Percentiles rank a stretch among this genome's conserved stretches.
Evolutionary conservation across 2,329 filamentous ascomycete species (phyloP).

Genomic region (Aspergillus fischeri): DNA sequence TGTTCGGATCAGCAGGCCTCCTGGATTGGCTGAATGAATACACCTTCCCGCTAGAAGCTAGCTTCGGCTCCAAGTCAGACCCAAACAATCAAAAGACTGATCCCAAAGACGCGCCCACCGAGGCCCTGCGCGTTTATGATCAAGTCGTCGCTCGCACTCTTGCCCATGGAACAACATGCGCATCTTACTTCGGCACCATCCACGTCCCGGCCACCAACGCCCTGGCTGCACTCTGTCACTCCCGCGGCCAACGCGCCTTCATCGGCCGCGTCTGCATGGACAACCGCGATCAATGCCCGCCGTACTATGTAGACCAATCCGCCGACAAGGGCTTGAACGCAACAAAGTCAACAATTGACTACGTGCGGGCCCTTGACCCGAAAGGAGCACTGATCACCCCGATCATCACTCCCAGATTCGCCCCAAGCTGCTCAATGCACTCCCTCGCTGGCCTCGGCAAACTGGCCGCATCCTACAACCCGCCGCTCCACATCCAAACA

Average conservation of each 20-base stretch:
- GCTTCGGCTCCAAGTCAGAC: constrained; percentile 47
- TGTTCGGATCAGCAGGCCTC: constrained; percentile 90
- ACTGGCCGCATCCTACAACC: constrained; percentile 57
- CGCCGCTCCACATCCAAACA: constrained; percentile 69
- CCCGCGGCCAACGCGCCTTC: constrained; percentile 78
- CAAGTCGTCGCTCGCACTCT: constrained; percentile 76
- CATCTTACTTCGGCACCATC: constrained; percentile 90
- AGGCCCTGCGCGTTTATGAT: constrained; percentile 59
- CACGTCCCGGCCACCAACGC: constrained; percentile 87
- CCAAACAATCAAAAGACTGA: no score
- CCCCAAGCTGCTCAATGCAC: constrained; percentile 49
- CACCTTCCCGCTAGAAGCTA: constrained; percentile 88
- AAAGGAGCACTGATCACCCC: constrained; percentile 59
- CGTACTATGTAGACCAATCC: constrained; percentile 75
- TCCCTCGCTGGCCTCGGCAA: constrained; percentile 60
- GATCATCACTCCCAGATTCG: constrained; percentile 70
- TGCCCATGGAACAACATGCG: constrained; percentile 85
- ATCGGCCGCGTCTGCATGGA: constrained; percentile 98
- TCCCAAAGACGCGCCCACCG: constrained; percentile 1
- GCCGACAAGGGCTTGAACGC: constrained; percentile 53
- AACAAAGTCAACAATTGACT: constrained; percentile 58
- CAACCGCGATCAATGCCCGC: constrained; percentile 58
- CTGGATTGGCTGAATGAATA: constrained; percentile 92
- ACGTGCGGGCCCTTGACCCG: constrained; percentile 55
- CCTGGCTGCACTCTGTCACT: constrained; percentile 77